Conservation (phyloP, 257 asterid species). For the Eustoma russellianum region DNA sequence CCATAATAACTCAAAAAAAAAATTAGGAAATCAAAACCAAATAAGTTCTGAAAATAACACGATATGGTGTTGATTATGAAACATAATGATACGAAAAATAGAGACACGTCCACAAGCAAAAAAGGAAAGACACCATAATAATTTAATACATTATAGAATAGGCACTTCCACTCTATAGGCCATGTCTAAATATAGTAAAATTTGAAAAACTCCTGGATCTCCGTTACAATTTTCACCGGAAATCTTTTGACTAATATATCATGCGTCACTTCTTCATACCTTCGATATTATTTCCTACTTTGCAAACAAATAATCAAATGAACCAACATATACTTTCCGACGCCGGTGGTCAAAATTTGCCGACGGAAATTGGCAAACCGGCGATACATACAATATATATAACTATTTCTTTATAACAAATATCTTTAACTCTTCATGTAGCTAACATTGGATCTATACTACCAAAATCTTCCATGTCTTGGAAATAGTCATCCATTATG, state of each 20-base stretch:
- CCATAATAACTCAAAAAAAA: too few relatives aligned
- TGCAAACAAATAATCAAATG: conserved; percentile 1
- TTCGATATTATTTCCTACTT: neutral
- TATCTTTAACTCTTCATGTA: conserved; percentile 1
- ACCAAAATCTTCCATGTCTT: conserved; percentile 37
- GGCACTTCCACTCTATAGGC: neutral
- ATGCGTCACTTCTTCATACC: conserved; percentile 5
- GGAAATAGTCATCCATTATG: conserved; percentile 39
- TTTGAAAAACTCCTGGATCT: conserved; percentile 16
- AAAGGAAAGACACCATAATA: too few relatives aligned
- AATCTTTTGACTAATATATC: conserved; percentile 17
- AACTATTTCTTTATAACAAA: neutral
- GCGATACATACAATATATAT: conserved; percentile 7
- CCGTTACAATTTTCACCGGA: conserved; percentile 26
- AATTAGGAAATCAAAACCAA: too few relatives aligned
- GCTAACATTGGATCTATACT: conserved; percentile 36
- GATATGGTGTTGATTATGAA: too few relatives aligned
- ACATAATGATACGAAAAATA: too few relatives aligned
- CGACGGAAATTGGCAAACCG: conserved; percentile 33
- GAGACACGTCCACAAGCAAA: too few relatives aligned
- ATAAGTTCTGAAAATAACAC: too few relatives aligned
- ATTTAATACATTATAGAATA: too few relatives aligned
- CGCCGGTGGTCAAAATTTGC: conserved; percentile 60
- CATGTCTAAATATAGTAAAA: neutral
- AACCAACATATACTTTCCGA: conserved; percentile 12